phyloP scores from a whole-genome alignment of 768 basidiomycete species.

The Naganishia antarctica region DNA sequence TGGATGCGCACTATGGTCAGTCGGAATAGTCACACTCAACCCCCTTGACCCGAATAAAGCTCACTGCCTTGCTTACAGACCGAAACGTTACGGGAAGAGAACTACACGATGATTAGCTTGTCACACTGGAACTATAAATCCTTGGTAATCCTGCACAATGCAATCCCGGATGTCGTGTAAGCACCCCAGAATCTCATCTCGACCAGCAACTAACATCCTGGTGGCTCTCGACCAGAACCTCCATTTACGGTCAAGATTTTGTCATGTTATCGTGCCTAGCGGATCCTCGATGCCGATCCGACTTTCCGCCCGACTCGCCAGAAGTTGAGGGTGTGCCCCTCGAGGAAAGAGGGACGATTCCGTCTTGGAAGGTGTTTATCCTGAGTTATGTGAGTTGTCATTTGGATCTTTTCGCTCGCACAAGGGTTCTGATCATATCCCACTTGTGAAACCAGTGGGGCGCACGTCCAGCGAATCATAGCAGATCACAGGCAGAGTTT shows the following conservation, averaged over 20 bases:
- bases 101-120: constrained; percentile 11
- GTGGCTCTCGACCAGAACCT: not conserved
- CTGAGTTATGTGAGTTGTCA: constrained; percentile 2
- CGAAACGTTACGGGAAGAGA: not conserved
- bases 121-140: not conserved
- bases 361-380: constrained; percentile 2
- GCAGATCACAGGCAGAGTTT: not conserved
- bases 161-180: constrained; percentile 20
- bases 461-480: constrained; percentile 14
- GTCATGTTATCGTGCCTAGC: constrained; percentile 3
- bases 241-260: constrained; percentile 3
- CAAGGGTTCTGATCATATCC: not conserved
- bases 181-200: not conserved
- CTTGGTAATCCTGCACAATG: constrained; percentile 5
- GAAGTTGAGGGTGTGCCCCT: not conserved
- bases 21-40: too few species aligned
- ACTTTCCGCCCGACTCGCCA: constrained; percentile 7
- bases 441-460: too few species aligned
- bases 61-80: not conserved
- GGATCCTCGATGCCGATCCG: constrained; percentile 17
- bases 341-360: not conserved
- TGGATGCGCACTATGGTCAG: constrained; percentile 17
- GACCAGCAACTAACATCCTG: not conserved
- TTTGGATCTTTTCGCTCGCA: not conserved
- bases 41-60: too few species aligned